Evolutionary conservation across 768 basidiomycete species (phyloP).

Genomic region (Brasilioporus rufonigricans): DNA sequence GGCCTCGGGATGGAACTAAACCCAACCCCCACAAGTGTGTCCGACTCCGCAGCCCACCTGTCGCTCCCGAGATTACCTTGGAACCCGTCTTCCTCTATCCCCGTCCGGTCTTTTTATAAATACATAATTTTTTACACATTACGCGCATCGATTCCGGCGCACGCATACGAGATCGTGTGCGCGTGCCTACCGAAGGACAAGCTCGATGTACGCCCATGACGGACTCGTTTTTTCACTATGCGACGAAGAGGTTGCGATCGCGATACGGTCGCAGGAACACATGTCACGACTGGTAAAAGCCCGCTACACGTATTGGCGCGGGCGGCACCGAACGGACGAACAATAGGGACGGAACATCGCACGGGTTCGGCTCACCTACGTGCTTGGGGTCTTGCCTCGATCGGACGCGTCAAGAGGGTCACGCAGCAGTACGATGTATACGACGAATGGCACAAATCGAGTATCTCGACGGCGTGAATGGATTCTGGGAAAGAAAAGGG

Average conservation of each 20-base stretch:
- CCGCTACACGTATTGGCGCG: constrained; percentile 9
- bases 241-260: constrained; percentile 20
- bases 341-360: not conserved
- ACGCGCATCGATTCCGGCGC: not conserved
- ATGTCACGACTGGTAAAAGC: constrained; percentile 5
- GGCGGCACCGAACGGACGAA: constrained; percentile 3
- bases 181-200: not conserved
- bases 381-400: not conserved
- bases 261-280: constrained; percentile 28
- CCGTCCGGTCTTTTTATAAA: constrained; percentile 15
- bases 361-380: constrained; percentile 4
- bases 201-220: constrained; percentile 8
- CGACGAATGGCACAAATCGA: constrained; percentile 8
- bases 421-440: not conserved
- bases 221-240: constrained; percentile 14
- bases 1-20: constrained; percentile 7
- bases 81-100: constrained; percentile 13
- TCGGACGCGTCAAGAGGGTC: not conserved
- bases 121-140: constrained; percentile 5
- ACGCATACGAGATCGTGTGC: constrained; percentile 12
- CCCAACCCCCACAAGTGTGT: not conserved
- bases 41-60: constrained; percentile 12
- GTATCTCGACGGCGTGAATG: constrained; percentile 5
- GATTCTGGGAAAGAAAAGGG: not conserved
- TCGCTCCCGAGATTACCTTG: constrained; percentile 28